Percentiles rank a stretch among this genome's conserved stretches.
phyloP scores from a whole-genome alignment of 768 basidiomycete genomes.

The Russula earlei region DNA sequence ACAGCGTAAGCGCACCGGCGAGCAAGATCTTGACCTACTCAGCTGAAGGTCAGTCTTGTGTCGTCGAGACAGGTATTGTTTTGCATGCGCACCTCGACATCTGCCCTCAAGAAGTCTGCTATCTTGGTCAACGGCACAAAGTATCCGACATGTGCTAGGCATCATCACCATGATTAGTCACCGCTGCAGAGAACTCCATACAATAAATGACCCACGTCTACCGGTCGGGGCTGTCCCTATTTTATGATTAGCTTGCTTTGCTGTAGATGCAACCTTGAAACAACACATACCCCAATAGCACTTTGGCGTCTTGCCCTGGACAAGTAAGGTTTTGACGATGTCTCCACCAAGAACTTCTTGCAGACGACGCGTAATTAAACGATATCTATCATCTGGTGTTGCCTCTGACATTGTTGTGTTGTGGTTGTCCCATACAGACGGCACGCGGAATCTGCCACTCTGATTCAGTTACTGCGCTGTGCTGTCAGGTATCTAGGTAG shows the following conservation, averaged over 20 bases:
- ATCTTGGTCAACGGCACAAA: conserved; percentile 93
- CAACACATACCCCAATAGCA: conserved; percentile 81
- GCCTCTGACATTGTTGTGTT: conserved; percentile 1
- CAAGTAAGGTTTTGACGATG: conserved; percentile 67
- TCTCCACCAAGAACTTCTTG: conserved; percentile 87
- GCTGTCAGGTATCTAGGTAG: too few relatives aligned
- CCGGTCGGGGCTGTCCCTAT: conserved; percentile 90
- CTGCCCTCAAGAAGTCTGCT: conserved; percentile 89
- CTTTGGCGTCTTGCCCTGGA: conserved; percentile 66
- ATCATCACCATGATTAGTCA: neutral
- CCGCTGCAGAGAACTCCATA: neutral
- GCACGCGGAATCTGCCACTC: too few relatives aligned
- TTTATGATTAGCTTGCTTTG: neutral
- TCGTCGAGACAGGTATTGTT: conserved; percentile 19
- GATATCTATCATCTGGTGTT: conserved; percentile 42
- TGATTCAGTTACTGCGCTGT: too few relatives aligned
- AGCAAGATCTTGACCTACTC: conserved; percentile 65
- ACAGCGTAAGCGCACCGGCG: conserved; percentile 45
- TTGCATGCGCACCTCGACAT: conserved; percentile 56
- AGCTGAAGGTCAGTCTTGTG: conserved; percentile 6
- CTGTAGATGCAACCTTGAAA: neutral
- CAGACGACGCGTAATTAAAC: conserved; percentile 76
- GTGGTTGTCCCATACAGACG: too few relatives aligned
- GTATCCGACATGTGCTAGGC: conserved; percentile 89
- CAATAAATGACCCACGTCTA: conserved; percentile 53